Conservation (phyloP, 306 rosid species). For the Vigna reflexopilosa region DNA sequence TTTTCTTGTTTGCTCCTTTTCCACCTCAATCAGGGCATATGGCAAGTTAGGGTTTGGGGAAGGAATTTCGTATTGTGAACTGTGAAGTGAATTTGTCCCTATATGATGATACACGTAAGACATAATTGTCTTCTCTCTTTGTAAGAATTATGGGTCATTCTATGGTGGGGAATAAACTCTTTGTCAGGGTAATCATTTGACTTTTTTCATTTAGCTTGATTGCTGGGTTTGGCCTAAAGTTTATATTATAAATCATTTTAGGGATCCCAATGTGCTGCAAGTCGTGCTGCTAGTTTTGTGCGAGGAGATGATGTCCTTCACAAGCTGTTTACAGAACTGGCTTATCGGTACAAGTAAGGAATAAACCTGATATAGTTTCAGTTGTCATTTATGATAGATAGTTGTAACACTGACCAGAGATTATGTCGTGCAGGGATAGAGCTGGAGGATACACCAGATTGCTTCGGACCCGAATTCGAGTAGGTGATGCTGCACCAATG, state of each 20-base stretch:
- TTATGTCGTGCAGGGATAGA: constrained; percentile 72
- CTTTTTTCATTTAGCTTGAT: constrained; percentile 21
- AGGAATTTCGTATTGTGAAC: not conserved
- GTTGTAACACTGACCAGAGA: constrained; percentile 37
- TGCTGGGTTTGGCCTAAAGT: constrained; percentile 6
- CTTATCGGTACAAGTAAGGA: constrained; percentile 85
- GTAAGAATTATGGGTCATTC: not conserved
- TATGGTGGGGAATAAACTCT: not conserved
- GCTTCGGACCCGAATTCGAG: constrained; percentile 92
- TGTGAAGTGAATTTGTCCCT: not conserved
- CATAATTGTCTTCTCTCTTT: not conserved
- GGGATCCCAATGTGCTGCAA: constrained; percentile 85
- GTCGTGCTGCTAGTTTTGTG: constrained; percentile 84
- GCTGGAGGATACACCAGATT: constrained; percentile 92
- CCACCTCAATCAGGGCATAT: constrained; percentile 13
- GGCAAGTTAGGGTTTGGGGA: not conserved
- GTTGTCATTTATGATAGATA: not conserved
- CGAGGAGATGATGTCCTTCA: constrained; percentile 94
- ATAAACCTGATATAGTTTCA: constrained; percentile 22
- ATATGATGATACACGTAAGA: not conserved
- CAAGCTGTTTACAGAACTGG: constrained; percentile 89
- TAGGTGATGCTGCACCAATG: constrained; percentile 98
- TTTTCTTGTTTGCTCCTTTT: constrained; percentile 8
- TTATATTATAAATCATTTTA: constrained; percentile 38
- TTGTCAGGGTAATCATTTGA: not conserved